Base-by-base conservation (phyloP, 768 basidiomycete species). In the Boletus coccyginus region DNA sequence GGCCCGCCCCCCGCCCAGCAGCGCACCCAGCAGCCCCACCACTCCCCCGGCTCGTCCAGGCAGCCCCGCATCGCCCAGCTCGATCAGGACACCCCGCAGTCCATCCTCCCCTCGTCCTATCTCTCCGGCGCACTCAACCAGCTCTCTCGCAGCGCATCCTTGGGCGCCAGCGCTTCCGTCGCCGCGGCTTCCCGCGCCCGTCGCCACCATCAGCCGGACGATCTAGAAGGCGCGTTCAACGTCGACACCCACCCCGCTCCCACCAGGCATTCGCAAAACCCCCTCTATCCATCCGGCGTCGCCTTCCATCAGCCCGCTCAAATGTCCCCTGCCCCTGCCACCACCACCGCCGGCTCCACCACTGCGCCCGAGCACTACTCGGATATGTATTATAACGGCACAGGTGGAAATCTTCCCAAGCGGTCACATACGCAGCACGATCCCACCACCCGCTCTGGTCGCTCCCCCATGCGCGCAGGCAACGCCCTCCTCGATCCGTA, bases 151-250 rank as follows among this genome's bases (percentile, higher is more conserved):
- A 90, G 87, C 71, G 75, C 85, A 50, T 91, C 89, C 45, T 68
- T 89, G 52, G 80, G 84, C 47, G 69, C 69, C 38, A 79, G 75
- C 41, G 76, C 75, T 42, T 72, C 78, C 50, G 73, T 72, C 45
- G 66, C 66, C 66, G 58, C 35, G 12, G 69, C 81, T 46, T 70
- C 81, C 55, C 80, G 84, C 58, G 66, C 73, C 33, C 81, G 86
- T 60, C 84, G 86, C 63, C 87, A 85, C 66, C 87, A 86, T 70
- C 79, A 84, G 59, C 81, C 80, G 54, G 87, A 88, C 60, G 87
- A 88, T 74, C 72, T 88, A 42, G 87, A 89, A 57, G 75, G 77
- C 56, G 77, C 78, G 55, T 77, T 77, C 62, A 69, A 70, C 71
- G 70, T 72, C 49, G 75, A 75, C 58, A 31, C 58, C 21, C 21